A percentile compares a stretch with the other conserved stretches of the same genome.
phyloP scores from a whole-genome alignment of 192 early-diverging fungal genomes.

The Diversispora epigaea region DNA sequence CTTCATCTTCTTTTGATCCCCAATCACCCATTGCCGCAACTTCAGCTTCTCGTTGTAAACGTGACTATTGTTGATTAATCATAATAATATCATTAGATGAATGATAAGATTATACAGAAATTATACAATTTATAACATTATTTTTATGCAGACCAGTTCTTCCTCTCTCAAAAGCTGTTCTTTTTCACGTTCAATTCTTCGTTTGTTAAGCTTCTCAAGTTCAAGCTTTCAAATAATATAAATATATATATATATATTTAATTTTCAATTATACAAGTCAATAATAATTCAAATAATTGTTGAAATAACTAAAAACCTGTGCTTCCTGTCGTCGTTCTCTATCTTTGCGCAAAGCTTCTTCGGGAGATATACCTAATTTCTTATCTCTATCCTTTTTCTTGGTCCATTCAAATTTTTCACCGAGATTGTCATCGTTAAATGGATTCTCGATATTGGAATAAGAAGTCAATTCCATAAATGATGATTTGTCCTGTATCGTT shows the following conservation, averaged over 20 bases:
- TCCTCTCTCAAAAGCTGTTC: constrained; percentile 81
- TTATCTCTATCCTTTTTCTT: constrained; percentile 87
- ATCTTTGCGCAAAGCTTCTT: constrained; percentile 58
- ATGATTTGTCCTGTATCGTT: constrained; percentile 15
- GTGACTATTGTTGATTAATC: constrained; percentile 4
- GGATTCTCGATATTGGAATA: constrained; percentile 80
- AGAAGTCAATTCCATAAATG: constrained; percentile 40
- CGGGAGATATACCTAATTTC: constrained; percentile 59
- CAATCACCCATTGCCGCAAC: constrained; percentile 91
- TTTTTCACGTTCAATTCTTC: constrained; percentile 77
- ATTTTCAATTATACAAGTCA: background rate
- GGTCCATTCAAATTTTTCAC: constrained; percentile 89
- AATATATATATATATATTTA: background rate
- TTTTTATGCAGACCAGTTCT: constrained; percentile 57
- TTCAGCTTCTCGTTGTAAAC: constrained; percentile 79
- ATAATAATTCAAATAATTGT: background rate
- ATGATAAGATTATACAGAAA: background rate
- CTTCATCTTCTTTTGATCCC: constrained; percentile 86
- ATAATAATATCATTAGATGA: background rate
- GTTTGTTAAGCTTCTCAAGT: constrained; percentile 77
- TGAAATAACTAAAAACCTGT: constrained; percentile 34
- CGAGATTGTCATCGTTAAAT: constrained; percentile 76
- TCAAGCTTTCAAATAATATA: constrained; percentile 44
- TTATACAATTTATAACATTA: background rate
- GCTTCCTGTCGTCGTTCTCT: constrained; percentile 60